Evolutionary conservation across 306 rosid species (phyloP).

Genomic region (Glycine soja): DNA sequence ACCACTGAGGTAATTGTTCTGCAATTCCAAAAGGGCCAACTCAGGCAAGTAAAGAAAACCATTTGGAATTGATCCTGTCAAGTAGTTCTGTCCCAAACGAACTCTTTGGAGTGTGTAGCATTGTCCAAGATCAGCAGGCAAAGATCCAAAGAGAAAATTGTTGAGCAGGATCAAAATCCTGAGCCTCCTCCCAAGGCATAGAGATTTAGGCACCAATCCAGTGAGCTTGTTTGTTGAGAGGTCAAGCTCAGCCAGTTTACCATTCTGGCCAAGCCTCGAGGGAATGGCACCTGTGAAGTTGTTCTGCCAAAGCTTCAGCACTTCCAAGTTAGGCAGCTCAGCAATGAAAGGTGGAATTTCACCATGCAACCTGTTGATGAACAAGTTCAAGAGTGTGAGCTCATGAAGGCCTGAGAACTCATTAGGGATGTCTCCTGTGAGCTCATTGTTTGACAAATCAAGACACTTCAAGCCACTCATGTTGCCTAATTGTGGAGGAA

Average conservation of each 20-base stretch:
- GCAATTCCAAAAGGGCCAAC: conserved; percentile 74
- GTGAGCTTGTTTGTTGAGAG: conserved; percentile 91
- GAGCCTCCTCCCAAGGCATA: conserved; percentile 74
- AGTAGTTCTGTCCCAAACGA: conserved; percentile 81
- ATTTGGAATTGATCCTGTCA: conserved; percentile 74
- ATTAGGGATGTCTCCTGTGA: conserved; percentile 73
- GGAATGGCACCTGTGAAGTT: conserved; percentile 87
- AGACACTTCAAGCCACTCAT: conserved; percentile 66
- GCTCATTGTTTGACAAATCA: conserved; percentile 82
- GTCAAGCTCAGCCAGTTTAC: conserved; percentile 69
- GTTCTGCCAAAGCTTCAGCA: conserved; percentile 82
- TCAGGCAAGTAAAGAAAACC: conserved; percentile 82
- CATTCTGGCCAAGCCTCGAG: conserved; percentile 75
- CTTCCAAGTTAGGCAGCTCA: conserved; percentile 74
- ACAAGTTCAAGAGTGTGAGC: conserved; percentile 75
- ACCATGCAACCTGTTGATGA: conserved; percentile 86
- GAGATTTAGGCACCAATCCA: conserved; percentile 71
- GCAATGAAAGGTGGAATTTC: conserved; percentile 73
- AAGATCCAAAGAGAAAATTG: conserved; percentile 84
- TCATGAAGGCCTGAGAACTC: conserved; percentile 69
- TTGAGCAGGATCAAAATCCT: conserved; percentile 71
- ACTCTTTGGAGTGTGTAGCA: conserved; percentile 74
- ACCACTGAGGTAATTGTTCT: conserved; percentile 81
- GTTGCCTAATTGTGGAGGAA: conserved; percentile 76
- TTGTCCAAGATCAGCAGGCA: conserved; percentile 77